phyloP scores from a whole-genome alignment of 306 rosid species.

The Sechiopsis laciniata region DNA sequence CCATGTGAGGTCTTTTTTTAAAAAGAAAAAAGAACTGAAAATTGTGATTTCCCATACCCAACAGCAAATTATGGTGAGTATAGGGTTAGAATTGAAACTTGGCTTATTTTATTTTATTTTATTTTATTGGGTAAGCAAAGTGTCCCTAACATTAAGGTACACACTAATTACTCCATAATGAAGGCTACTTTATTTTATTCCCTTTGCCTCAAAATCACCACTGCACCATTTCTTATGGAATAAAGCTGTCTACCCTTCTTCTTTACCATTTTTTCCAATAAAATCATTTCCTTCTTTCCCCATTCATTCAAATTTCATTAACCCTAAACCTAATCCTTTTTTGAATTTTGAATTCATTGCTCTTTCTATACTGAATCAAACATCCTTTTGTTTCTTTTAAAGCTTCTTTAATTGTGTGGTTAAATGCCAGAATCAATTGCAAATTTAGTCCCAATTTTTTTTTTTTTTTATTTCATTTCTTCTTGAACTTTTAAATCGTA shows the following conservation, averaged over 20 bases:
- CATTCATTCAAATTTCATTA: neutral
- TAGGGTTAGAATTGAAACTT: neutral
- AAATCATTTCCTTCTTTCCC: neutral
- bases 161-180: conserved; percentile 80
- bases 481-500: too few species aligned
- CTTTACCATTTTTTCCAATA: neutral
- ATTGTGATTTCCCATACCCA: conserved; percentile 14
- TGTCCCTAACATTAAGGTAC: conserved; percentile 57
- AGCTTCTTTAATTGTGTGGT: too few species aligned
- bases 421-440: too few species aligned
- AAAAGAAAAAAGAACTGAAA: neutral
- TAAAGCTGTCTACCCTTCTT: conserved; percentile 40
- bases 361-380: neutral
- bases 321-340: neutral
- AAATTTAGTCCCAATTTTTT: too few species aligned
- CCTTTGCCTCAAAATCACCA: conserved; percentile 77
- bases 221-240: conserved; percentile 41
- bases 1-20: neutral
- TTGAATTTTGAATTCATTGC: neutral
- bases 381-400: too few species aligned
- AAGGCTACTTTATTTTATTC: conserved; percentile 61
- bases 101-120: neutral
- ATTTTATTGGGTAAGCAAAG: conserved; percentile 26
- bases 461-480: too few species aligned
- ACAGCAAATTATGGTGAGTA: conserved; percentile 17